Conservation (phyloP, 108 stramenopile species). For the Skeletonema costatum region DNA sequence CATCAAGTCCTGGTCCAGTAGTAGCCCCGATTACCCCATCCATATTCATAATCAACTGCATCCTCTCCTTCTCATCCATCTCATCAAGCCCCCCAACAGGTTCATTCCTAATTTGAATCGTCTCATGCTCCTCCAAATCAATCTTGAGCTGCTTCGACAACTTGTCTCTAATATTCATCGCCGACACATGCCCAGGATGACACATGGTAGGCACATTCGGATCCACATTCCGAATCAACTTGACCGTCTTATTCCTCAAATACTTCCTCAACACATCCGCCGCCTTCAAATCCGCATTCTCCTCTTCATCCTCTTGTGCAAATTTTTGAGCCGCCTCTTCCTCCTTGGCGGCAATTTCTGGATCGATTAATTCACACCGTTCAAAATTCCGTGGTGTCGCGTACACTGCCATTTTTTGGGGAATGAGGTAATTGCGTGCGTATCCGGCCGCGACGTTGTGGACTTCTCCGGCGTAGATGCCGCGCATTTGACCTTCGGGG, state of each 20-base stretch:
- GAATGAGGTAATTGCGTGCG: constrained; percentile 85
- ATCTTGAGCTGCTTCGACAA: constrained; percentile 84
- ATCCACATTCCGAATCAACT: constrained; percentile 78
- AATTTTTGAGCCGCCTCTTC: constrained; percentile 57
- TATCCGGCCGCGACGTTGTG: constrained; percentile 83
- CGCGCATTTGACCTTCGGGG: constrained; percentile 69
- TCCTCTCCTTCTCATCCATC: constrained; percentile 54
- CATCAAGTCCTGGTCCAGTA: background rate
- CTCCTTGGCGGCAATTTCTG: constrained; percentile 63
- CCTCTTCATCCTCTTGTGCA: constrained; percentile 27
- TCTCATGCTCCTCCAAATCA: constrained; percentile 79
- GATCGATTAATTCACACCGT: constrained; percentile 74
- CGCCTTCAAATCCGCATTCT: constrained; percentile 59
- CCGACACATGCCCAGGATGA: constrained; percentile 75
- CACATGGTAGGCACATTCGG: constrained; percentile 54
- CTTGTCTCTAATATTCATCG: constrained; percentile 66
- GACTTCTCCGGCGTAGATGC: constrained; percentile 73
- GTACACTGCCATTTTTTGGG: constrained; percentile 77
- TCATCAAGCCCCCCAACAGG: constrained; percentile 51
- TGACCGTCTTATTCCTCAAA: constrained; percentile 76
- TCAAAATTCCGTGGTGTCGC: constrained; percentile 84
- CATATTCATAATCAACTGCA: constrained; percentile 51
- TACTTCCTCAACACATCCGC: constrained; percentile 79
- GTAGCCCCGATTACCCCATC: constrained; percentile 14
- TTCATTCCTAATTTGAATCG: constrained; percentile 57